These are phyloP conservation scores for Strobilomyces dryophilus DNA, from an alignment of 768 basidiomycete genomes.

Conservation along the genomic window DNA sequence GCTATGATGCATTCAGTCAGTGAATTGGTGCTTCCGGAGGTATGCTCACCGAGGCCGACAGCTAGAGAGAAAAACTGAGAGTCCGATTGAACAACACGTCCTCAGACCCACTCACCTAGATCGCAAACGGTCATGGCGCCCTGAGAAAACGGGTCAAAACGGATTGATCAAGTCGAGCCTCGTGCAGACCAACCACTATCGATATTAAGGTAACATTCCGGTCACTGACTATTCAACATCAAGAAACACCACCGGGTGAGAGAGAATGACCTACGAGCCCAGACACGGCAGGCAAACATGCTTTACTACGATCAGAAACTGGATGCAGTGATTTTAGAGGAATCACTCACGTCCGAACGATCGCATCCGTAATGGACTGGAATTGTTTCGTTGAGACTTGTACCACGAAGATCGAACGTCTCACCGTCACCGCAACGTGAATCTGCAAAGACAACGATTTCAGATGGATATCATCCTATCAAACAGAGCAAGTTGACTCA, in stretches of 20 bases:
- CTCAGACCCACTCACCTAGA: conserved; percentile 36
- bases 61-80: background rate
- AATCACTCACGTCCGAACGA: conserved; percentile 37
- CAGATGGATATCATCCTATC: background rate
- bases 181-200: conserved; percentile 40
- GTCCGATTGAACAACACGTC: background rate
- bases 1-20: conserved; percentile 28
- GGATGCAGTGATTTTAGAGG: background rate
- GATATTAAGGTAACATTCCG: conserved; percentile 38
- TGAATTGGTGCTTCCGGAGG: background rate
- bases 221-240: conserved; percentile 39
- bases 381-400: background rate
- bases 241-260: background rate
- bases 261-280: conserved; percentile 36
- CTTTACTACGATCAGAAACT: conserved; percentile 16
- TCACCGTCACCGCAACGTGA: conserved; percentile 51
- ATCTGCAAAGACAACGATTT: conserved; percentile 29
- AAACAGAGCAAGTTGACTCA: conserved; percentile 31
- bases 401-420: conserved; percentile 11
- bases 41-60: conserved; percentile 9
- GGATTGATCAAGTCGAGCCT: background rate
- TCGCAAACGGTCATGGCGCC: conserved; percentile 36
- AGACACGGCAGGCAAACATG: conserved; percentile 48
- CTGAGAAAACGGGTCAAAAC: conserved; percentile 23
- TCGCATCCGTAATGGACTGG: conserved; percentile 46